Percentiles rank a stretch among this genome's conserved stretches.
Evolutionary conservation across 1,139 yeast species (phyloP).

Genomic region (Pichia sp.): DNA sequence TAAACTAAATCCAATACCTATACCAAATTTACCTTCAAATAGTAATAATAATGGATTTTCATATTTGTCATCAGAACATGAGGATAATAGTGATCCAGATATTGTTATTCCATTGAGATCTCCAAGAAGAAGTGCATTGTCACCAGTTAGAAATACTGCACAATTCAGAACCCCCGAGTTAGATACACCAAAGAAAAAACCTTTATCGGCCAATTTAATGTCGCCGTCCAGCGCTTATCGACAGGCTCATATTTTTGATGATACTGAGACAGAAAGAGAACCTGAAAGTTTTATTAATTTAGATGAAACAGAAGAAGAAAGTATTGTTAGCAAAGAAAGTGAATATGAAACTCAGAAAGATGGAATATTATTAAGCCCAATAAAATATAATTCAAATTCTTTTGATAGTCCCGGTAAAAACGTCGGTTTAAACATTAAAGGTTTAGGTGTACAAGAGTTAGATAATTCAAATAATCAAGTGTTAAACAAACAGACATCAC

Average conservation of each 20-base stretch:
- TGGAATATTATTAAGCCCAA: constrained; percentile 12
- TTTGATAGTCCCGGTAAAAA: background rate
- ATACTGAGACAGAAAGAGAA: constrained; percentile 13
- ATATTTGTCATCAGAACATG: constrained; percentile 1
- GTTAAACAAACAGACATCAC: background rate
- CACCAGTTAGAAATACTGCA: constrained; percentile 16
- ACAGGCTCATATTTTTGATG: constrained; percentile 14
- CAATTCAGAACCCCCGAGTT: constrained; percentile 20
- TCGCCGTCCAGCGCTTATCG: constrained; percentile 11
- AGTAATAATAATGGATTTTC: background rate
- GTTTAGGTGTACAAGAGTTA: background rate
- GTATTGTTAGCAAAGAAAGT: constrained; percentile 10
- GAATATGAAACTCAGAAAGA: background rate
- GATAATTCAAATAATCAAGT: background rate
- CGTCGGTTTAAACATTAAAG: constrained; percentile 9
- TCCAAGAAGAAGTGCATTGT: constrained; percentile 13
- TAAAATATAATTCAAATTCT: constrained; percentile 7
- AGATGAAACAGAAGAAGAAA: constrained; percentile 22
- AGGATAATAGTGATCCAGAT: constrained; percentile 4
- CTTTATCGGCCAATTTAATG: constrained; percentile 2
- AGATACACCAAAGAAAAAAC: constrained; percentile 14
- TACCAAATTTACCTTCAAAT: constrained; percentile 5
- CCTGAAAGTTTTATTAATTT: constrained; percentile 23
- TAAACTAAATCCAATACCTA: background rate
- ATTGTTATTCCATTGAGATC: constrained; percentile 17